Conservation (phyloP, 495 filamentous ascomycete species). For the Tuber aestivum region DNA sequence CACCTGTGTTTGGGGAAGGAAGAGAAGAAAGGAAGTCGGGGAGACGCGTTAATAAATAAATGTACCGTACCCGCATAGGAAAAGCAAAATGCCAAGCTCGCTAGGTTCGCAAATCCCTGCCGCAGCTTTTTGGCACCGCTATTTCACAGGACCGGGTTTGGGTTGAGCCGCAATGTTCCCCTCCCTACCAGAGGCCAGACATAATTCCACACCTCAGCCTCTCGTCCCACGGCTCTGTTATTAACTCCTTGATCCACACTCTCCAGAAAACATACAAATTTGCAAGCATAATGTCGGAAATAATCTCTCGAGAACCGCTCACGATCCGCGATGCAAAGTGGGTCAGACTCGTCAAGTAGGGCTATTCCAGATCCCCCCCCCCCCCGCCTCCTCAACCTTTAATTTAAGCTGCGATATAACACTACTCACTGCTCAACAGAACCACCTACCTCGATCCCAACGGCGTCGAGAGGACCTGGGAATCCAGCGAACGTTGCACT, state of each 20-base stretch:
- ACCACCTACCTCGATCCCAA: slow-evolving; percentile 68
- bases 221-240: background rate
- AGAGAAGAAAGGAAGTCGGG: background rate
- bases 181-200: background rate
- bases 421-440: slow-evolving; percentile 42
- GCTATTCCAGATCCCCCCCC: background rate
- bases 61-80: no score
- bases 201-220: background rate
- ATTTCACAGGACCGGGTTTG: background rate
- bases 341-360: slow-evolving; percentile 56
- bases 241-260: background rate
- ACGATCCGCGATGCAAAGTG: slow-evolving; percentile 59
- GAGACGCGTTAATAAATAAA: background rate
- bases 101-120: background rate
- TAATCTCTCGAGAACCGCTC: slow-evolving; percentile 31
- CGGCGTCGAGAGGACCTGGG: slow-evolving; percentile 67
- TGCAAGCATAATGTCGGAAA: slow-evolving; percentile 26
- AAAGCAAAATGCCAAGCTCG: background rate
- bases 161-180: background rate
- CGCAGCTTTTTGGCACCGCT: background rate
- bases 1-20: background rate
- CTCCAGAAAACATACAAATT: slow-evolving; percentile 29
- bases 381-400: slow-evolving; percentile 4
- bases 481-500: slow-evolving; percentile 71
- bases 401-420: slow-evolving; percentile 20